A percentile compares a stretch with the other conserved stretches of the same genome.
Evolutionary conservation across 805 yeast genomes (phyloP).

Genomic region (Schwanniomyces yamadae): DNA sequence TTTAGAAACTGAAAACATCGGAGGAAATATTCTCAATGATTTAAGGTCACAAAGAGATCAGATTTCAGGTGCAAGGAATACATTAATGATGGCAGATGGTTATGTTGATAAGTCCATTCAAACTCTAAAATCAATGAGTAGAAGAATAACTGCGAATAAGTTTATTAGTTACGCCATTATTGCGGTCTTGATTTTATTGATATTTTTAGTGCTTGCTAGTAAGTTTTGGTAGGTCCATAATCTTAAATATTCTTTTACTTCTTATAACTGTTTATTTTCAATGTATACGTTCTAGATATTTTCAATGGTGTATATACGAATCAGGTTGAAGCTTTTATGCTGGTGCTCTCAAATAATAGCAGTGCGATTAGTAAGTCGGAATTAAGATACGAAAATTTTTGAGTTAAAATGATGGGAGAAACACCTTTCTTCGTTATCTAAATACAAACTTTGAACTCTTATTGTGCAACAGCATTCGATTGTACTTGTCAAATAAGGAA

Average conservation of each 20-base stretch:
- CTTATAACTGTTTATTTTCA: no score
- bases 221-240: conserved; percentile 57
- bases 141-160: conserved; percentile 89
- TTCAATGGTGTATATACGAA: conserved; percentile 1
- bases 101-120: conserved; percentile 87
- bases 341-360: background rate
- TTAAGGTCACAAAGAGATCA: conserved; percentile 93
- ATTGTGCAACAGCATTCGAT: no score
- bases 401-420: no score
- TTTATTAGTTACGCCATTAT: conserved; percentile 89
- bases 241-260: background rate
- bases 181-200: conserved; percentile 78
- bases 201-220: conserved; percentile 77
- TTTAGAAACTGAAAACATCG: conserved; percentile 86
- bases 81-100: conserved; percentile 84
- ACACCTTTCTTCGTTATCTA: no score
- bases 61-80: conserved; percentile 78
- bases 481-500: no score
- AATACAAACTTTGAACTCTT: no score
- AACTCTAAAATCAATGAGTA: conserved; percentile 86
- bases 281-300: background rate
- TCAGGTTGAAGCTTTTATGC: background rate
- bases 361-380: conserved; percentile 3
- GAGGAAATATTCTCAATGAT: conserved; percentile 86
- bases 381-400: no score